Evolutionary conservation across 2,329 filamentous ascomycete genomes (phyloP).

Genomic region (Trichoderma oligosporum): DNA sequence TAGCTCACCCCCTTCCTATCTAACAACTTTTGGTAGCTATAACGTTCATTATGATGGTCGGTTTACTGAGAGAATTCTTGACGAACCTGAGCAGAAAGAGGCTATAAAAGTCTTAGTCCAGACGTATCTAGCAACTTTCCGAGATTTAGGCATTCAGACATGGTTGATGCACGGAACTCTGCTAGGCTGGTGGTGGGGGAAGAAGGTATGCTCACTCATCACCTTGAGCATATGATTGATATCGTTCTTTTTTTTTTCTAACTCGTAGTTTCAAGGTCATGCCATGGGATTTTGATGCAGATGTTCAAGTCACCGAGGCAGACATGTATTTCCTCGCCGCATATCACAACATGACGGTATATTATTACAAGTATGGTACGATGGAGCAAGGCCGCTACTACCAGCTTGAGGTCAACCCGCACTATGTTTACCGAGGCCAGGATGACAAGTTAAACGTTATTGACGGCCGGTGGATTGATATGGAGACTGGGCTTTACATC

Average conservation of each 20-base stretch:
- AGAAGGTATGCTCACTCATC: slow-evolving; percentile 34
- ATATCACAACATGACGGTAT: slow-evolving; percentile 59
- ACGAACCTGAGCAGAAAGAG: slow-evolving; percentile 55
- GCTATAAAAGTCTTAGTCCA: slow-evolving; percentile 64
- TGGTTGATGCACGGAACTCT: slow-evolving; percentile 85
- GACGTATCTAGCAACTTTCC: slow-evolving; percentile 67
- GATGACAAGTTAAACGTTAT: slow-evolving; percentile 42
- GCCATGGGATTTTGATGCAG: slow-evolving; percentile 74
- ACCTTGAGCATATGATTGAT: background rate
- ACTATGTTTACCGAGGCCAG: slow-evolving; percentile 37
- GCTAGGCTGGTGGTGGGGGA: slow-evolving; percentile 84
- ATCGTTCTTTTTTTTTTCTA: background rate
- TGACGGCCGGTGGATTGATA: slow-evolving; percentile 50
- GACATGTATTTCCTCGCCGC: slow-evolving; percentile 64
- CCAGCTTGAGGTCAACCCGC: slow-evolving; percentile 48
- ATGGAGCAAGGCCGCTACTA: slow-evolving; percentile 42
- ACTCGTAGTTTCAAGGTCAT: slow-evolving; percentile 48
- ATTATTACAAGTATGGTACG: slow-evolving; percentile 40
- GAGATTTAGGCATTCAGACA: slow-evolving; percentile 64
- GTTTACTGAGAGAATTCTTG: slow-evolving; percentile 39
- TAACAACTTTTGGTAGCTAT: slow-evolving; percentile 20
- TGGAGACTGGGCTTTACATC: slow-evolving; percentile 45
- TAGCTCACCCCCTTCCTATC: background rate
- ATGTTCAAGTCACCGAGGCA: slow-evolving; percentile 66
- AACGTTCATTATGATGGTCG: slow-evolving; percentile 37